phyloP scores from a whole-genome alignment of 257 asterid genomes.

The Lycium ferocissimum region DNA sequence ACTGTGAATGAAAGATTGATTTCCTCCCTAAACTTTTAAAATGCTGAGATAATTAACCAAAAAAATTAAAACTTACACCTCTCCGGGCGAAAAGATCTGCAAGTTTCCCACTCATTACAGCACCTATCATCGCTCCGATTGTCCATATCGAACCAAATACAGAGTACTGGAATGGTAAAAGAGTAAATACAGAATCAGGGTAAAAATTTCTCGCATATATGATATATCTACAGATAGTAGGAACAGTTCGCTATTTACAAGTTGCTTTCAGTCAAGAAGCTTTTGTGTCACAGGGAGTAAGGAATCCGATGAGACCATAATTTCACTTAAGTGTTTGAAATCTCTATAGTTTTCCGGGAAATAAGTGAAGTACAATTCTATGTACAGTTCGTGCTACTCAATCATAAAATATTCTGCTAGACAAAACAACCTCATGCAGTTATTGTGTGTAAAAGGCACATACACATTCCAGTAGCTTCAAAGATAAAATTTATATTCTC shows the following conservation, averaged over 20 bases:
- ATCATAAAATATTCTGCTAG: neutral
- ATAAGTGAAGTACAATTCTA: neutral
- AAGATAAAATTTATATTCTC: neutral
- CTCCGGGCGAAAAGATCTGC: conserved; percentile 86
- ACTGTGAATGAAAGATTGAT: conserved; percentile 5
- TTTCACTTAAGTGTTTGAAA: neutral
- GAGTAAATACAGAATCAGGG: neutral
- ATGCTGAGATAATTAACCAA: conserved; percentile 21
- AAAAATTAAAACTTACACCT: conserved; percentile 56
- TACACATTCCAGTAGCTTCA: neutral
- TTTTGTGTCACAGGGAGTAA: neutral
- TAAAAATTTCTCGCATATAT: neutral
- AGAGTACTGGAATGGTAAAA: conserved; percentile 61
- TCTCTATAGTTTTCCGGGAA: neutral
- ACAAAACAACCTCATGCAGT: neutral
- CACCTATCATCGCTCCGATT: conserved; percentile 93
- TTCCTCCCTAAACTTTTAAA: neutral
- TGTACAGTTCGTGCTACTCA: neutral
- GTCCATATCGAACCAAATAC: conserved; percentile 86
- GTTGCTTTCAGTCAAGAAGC: neutral
- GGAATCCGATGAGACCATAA: neutral
- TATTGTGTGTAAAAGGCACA: neutral
- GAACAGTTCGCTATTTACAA: neutral
- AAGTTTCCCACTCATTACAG: conserved; percentile 77
- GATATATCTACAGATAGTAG: neutral